phyloP scores from a whole-genome alignment of 805 yeast genomes.

The Komagataella pastoris region DNA sequence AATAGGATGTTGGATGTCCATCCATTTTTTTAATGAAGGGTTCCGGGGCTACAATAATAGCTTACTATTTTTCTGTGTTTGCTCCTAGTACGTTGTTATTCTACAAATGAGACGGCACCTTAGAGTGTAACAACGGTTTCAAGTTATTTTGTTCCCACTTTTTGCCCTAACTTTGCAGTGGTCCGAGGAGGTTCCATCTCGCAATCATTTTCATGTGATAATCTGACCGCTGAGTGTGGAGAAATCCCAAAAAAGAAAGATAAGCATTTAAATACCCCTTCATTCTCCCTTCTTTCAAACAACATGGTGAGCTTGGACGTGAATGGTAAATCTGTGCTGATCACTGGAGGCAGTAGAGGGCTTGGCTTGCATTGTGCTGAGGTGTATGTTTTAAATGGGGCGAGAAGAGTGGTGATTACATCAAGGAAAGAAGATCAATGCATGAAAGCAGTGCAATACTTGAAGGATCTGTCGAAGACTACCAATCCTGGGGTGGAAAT shows the following conservation, averaged over 20 bases:
- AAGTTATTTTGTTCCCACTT: no score
- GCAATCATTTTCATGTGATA: neutral
- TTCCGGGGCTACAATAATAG: no score
- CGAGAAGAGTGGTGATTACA: constrained; percentile 44
- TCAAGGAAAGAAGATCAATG: constrained; percentile 55
- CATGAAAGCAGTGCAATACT: constrained; percentile 32
- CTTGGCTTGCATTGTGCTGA: constrained; percentile 61
- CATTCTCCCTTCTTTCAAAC: neutral
- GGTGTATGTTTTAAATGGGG: constrained; percentile 47
- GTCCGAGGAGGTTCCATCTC: neutral
- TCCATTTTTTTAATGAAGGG: no score
- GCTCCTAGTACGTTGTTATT: no score
- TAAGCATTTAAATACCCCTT: neutral
- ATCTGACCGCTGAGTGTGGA: neutral
- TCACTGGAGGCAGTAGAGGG: constrained; percentile 71
- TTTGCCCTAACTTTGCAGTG: no score
- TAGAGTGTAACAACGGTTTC: no score
- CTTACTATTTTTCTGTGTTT: no score
- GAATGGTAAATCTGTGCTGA: constrained; percentile 48
- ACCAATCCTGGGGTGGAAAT: constrained; percentile 15
- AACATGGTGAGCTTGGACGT: constrained; percentile 21
- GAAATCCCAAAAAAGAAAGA: neutral
- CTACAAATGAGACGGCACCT: no score
- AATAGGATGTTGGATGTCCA: neutral
- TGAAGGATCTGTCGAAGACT: constrained; percentile 17